These are phyloP conservation scores for Corchorus capsularis DNA, from an alignment of 345 rosid genomes.

Conservation along the genomic window DNA sequence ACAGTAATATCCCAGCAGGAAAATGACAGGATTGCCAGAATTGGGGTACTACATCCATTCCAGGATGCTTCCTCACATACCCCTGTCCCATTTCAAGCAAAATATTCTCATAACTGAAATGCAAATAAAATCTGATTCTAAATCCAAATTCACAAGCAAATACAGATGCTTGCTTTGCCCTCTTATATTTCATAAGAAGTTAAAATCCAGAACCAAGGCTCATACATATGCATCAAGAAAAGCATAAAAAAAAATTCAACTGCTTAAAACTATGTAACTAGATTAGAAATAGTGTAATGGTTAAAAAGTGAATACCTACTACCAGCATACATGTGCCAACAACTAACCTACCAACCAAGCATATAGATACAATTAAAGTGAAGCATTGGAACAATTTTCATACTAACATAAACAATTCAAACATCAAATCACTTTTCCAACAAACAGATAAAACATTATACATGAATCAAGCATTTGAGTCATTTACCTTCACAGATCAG, in stretches of 20 bases:
- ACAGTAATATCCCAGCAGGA: background rate
- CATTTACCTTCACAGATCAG: conserved; percentile 32
- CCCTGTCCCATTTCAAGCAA: background rate
- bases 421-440: background rate
- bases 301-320: background rate
- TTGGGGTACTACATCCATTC: background rate
- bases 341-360: background rate
- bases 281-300: background rate
- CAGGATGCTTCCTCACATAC: background rate
- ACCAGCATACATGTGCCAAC: background rate
- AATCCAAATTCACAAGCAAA: background rate
- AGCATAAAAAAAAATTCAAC: background rate
- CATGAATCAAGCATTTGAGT: background rate
- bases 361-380: background rate
- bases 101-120: background rate
- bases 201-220: background rate
- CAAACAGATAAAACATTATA: background rate
- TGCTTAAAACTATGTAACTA: background rate
- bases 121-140: background rate
- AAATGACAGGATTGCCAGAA: background rate
- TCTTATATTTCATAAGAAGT: background rate
- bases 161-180: background rate
- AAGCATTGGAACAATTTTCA: background rate
- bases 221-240: background rate
- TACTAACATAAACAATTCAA: background rate